phyloP scores from a whole-genome alignment of 192 early-diverging fungal genomes.

The Coemansia sp. region DNA sequence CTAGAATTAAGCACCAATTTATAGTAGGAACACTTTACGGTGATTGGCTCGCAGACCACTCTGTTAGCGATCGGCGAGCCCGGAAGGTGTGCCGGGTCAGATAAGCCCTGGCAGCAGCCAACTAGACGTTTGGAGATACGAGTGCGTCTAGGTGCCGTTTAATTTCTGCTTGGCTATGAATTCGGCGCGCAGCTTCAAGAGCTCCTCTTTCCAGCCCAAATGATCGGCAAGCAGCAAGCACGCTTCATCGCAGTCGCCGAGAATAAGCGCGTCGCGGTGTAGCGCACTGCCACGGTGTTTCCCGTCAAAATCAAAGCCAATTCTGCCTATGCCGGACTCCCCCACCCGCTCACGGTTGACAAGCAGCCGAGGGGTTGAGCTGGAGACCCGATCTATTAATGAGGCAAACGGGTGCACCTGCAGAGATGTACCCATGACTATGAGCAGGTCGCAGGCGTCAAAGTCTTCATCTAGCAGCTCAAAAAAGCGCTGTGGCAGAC shows the following conservation, averaged over 20 bases:
- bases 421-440: constrained; percentile 92
- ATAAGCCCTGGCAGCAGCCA: neutral
- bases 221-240: constrained; percentile 63
- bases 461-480: constrained; percentile 64
- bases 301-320: constrained; percentile 83
- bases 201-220: constrained; percentile 67
- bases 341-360: constrained; percentile 88
- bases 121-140: no score
- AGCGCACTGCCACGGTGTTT: constrained; percentile 45
- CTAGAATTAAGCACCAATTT: neutral
- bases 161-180: constrained; percentile 13
- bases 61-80: constrained; percentile 1
- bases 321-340: constrained; percentile 29
- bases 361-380: constrained; percentile 75
- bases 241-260: constrained; percentile 85
- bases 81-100: neutral
- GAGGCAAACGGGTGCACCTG: constrained; percentile 88
- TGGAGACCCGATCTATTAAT: constrained; percentile 65
- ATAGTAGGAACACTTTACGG: neutral
- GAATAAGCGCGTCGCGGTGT: constrained; percentile 73
- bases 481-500: constrained; percentile 76
- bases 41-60: constrained; percentile 7
- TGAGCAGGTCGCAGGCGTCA: constrained; percentile 73
- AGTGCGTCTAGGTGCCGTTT: neutral
- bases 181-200: constrained; percentile 15